A percentile compares a stretch with the other conserved stretches of the same genome.
These are phyloP conservation scores for Porphyrellus sp. DNA, from an alignment of 1,284 basidiomycete species.

Conservation along the genomic window DNA sequence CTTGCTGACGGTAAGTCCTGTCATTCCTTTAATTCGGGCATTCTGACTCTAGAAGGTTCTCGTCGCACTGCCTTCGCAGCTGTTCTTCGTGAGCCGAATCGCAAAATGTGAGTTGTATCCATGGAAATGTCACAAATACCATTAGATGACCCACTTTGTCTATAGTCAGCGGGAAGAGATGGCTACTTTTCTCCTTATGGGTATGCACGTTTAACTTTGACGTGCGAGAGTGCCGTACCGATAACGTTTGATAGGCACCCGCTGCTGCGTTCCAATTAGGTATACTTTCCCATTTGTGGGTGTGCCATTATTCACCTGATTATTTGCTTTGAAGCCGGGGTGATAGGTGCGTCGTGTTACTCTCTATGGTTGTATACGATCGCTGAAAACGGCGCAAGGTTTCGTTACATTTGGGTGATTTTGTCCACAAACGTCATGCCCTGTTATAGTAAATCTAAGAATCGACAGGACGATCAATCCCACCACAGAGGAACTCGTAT, in stretches of 20 bases:
- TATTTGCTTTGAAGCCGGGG: slow-evolving; percentile 12
- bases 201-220: slow-evolving; percentile 12
- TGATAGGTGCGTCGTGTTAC: slow-evolving; percentile 14
- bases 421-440: background rate
- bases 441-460: background rate
- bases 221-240: background rate
- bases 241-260: slow-evolving; percentile 16
- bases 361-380: background rate
- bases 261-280: slow-evolving; percentile 21
- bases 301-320: background rate
- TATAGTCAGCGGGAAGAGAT: slow-evolving; percentile 20
- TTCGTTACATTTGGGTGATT: slow-evolving; percentile 19
- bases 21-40: background rate
- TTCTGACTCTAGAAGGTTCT: slow-evolving; percentile 4
- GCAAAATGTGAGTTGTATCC: slow-evolving; percentile 17
- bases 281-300: slow-evolving; percentile 4
- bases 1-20: slow-evolving; percentile 16
- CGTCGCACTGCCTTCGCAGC: slow-evolving; percentile 21
- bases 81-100: slow-evolving; percentile 23
- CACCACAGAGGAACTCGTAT: slow-evolving; percentile 12
- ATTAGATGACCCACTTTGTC: background rate
- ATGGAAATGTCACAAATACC: background rate
- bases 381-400: slow-evolving; percentile 10
- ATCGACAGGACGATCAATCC: slow-evolving; percentile 13
- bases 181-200: slow-evolving; percentile 21